phyloP scores from a whole-genome alignment of 257 asterid species.

The Solanum chilense region DNA sequence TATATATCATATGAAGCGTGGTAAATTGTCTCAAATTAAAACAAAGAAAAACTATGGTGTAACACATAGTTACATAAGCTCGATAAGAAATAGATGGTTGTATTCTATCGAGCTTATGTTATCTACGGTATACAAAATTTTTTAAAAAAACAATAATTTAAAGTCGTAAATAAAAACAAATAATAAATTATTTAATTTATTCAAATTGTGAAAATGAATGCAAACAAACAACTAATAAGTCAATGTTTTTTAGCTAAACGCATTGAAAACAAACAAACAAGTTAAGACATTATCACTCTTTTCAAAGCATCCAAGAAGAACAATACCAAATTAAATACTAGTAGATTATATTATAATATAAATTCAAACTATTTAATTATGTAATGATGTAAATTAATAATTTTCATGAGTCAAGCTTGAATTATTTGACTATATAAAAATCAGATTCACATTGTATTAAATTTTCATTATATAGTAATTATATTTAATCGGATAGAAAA shows the following conservation, averaged over 20 bases:
- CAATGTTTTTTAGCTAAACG: background rate
- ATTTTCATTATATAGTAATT: background rate
- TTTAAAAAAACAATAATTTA: background rate
- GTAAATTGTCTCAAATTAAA: background rate
- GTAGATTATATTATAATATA: background rate
- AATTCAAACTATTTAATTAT: background rate
- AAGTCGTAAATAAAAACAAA: background rate
- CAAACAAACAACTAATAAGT: background rate
- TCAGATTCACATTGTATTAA: background rate
- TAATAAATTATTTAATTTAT: background rate
- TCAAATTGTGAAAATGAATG: background rate
- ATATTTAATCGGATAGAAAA: background rate
- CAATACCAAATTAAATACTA: background rate
- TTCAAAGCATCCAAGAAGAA: background rate
- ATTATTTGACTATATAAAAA: background rate
- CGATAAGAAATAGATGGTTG: background rate
- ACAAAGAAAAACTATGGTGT: background rate
- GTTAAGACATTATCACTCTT: background rate
- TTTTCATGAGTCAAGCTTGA: background rate
- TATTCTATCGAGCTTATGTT: background rate
- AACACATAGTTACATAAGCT: background rate
- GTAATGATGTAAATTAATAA: background rate
- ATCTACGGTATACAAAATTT: too few species aligned
- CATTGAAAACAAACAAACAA: background rate
- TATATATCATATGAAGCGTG: background rate